Base-by-base conservation (phyloP, 2,329 filamentous ascomycete species). In the Colletotrichum tabaci region DNA sequence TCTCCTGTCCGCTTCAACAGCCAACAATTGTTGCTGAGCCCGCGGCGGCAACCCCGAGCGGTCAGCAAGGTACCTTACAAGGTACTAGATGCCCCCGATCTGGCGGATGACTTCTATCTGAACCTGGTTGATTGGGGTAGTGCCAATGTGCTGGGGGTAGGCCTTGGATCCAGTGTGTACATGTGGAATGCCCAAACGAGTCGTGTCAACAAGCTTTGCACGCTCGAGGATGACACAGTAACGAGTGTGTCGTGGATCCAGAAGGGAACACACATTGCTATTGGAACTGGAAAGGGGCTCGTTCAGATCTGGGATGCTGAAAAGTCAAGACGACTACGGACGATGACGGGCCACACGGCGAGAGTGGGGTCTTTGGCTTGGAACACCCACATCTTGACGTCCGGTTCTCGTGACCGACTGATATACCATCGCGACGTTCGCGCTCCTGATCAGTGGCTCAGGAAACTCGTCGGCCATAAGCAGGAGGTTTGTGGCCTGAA, bases 201-300 rank as follows among this genome's bases (percentile, higher is more conserved):
- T 74, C 90, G 93, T 74, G 96, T 99, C 2, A 97, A 95, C 72
- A 98, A 97, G 82, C 88, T 99, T 12, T 98, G 96, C 82, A 96
- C 97, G 56, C 86, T 98, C 15, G 92, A 94, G 74, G 95, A 98
- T 77, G 96, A 99, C 79, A 95, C 92, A 0, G 96, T 99, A 1
- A 99, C 96, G 3, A 98, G 95, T 77, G 96, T 99, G 13, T 97
- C 93, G 67, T 99, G 96, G 96, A 99, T 99, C 76, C 96, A 99
- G 82, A 92, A 96, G 84, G 96, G 96, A 47, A 98, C 96, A 0
- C 96, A 99, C 82, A 89, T 99, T 67, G 94, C 96, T 4, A 97
- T 99, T 76, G 96, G 96, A 53, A 99, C 96, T 2, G 93, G 94
- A 56, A 97, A 97, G 83, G 96, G 96, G 7, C 87, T 97, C 46